Evolutionary conservation across 2,329 filamentous ascomycete species (phyloP).

Genomic region (Coniochaeta sp.): DNA sequence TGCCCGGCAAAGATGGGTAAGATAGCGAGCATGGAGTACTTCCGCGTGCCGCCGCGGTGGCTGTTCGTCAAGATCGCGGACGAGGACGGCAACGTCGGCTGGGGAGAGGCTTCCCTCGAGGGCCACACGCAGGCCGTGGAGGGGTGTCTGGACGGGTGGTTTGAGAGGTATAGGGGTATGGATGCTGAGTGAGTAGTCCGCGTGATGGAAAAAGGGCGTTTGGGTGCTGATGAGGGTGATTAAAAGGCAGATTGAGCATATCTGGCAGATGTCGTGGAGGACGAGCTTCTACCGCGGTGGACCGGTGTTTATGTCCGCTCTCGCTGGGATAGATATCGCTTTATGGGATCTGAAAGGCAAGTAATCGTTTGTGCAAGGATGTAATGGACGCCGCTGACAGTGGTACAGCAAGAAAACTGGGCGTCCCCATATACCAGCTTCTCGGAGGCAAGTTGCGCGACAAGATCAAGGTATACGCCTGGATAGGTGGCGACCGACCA

Average conservation of each 20-base stretch:
- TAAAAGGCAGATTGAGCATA: slow-evolving; percentile 58
- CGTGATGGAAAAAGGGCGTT: slow-evolving; percentile 47
- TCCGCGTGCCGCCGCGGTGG: slow-evolving; percentile 59
- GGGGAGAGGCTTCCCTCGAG: slow-evolving; percentile 60
- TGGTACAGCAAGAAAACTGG: slow-evolving; percentile 16
- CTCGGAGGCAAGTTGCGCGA: slow-evolving; percentile 59
- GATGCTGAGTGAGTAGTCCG: slow-evolving; percentile 47
- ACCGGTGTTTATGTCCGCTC: slow-evolving; percentile 62
- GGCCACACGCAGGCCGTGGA: slow-evolving; percentile 60
- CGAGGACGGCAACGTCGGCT: slow-evolving; percentile 48
- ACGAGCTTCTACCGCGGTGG: slow-evolving; percentile 62
- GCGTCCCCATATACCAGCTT: slow-evolving; percentile 57
- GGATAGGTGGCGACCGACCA: slow-evolving; percentile 63
- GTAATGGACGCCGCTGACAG: slow-evolving; percentile 3
- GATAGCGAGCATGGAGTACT: slow-evolving; percentile 57
- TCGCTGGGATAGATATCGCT: slow-evolving; percentile 63
- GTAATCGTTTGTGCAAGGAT: neutral
- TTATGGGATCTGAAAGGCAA: slow-evolving; percentile 58
- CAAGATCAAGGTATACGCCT: slow-evolving; percentile 58
- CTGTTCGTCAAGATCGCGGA: slow-evolving; percentile 62
- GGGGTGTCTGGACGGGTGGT: slow-evolving; percentile 55
- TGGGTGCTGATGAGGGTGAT: slow-evolving; percentile 46
- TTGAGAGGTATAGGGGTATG: slow-evolving; percentile 46
- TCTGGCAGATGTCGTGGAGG: slow-evolving; percentile 61
- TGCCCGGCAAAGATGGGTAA: slow-evolving; percentile 44